phyloP scores from a whole-genome alignment of 2,329 filamentous ascomycete species.

The Grosmannia penicillata region DNA sequence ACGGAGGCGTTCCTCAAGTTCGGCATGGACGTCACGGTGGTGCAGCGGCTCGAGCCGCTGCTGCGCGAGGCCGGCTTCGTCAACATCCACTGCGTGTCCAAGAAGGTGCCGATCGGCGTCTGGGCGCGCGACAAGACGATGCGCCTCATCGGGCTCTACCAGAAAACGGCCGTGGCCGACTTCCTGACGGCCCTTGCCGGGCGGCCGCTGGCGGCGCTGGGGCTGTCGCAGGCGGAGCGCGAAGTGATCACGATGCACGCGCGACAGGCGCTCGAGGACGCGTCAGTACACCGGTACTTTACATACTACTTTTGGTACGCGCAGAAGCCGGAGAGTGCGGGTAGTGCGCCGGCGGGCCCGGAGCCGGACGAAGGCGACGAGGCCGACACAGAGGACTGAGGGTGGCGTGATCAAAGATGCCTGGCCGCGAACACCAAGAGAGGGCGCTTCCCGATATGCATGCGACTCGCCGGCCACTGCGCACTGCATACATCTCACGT shows the following conservation, averaged over 20 bases:
- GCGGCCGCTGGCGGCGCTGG: slow-evolving; percentile 24
- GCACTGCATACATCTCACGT: too few relatives aligned
- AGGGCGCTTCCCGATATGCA: too few relatives aligned
- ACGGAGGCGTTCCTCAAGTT: slow-evolving; percentile 17
- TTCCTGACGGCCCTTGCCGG: slow-evolving; percentile 23
- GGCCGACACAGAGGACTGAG: too few relatives aligned
- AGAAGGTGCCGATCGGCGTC: slow-evolving; percentile 28
- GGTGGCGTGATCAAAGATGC: too few relatives aligned
- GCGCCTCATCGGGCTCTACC: slow-evolving; percentile 24
- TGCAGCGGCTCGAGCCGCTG: slow-evolving; percentile 19
- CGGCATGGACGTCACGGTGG: slow-evolving; percentile 19
- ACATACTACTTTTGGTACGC: slow-evolving; percentile 24
- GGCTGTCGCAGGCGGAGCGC: slow-evolving; percentile 17
- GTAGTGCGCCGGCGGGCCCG: too few relatives aligned
- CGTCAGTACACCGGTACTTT: slow-evolving; percentile 23
- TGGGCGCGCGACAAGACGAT: slow-evolving; percentile 26
- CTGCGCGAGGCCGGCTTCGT: slow-evolving; percentile 26
- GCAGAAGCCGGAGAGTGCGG: slow-evolving; percentile 18
- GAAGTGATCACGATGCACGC: slow-evolving; percentile 16
- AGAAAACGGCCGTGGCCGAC: slow-evolving; percentile 22
- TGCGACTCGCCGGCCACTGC: too few relatives aligned
- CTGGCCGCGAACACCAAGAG: too few relatives aligned
- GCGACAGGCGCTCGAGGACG: slow-evolving; percentile 20
- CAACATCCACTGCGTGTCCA: slow-evolving; percentile 22
- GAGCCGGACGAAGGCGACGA: too few relatives aligned